Conservation (phyloP, 2,329 filamentous ascomycete species). For the Fusarium virguliforme region DNA sequence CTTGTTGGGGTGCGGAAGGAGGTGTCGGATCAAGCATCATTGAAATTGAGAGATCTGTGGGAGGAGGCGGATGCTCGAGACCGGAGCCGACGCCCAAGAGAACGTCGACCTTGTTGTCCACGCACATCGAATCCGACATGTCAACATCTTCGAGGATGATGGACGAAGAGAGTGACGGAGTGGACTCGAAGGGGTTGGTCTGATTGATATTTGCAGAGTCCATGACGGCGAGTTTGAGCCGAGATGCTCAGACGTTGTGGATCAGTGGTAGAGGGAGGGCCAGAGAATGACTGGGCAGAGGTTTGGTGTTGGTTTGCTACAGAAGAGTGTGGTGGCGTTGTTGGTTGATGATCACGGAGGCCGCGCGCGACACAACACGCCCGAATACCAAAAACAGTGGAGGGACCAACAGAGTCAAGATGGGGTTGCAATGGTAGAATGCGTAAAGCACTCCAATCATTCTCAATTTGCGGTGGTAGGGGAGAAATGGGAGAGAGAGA, state of each 20-base stretch:
- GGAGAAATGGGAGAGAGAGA: neutral
- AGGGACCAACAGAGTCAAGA: neutral
- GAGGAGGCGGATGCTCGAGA: conserved; percentile 23
- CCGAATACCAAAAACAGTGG: neutral
- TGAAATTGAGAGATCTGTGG: conserved; percentile 24
- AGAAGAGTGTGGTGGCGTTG: neutral
- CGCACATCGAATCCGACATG: conserved; percentile 12
- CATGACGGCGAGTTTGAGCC: neutral
- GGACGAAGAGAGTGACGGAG: conserved; percentile 29
- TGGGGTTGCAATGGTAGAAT: neutral
- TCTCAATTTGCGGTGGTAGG: neutral
- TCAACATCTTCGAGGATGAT: conserved; percentile 28
- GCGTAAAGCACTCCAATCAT: neutral
- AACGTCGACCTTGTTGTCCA: neutral
- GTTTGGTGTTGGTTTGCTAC: neutral
- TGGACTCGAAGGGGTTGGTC: conserved; percentile 16
- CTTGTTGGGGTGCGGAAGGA: conserved; percentile 19
- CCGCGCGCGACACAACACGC: neutral
- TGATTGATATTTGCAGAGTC: conserved; percentile 16
- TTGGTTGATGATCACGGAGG: conserved; percentile 1
- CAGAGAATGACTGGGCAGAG: neutral
- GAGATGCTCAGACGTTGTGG: neutral
- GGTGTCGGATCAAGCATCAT: conserved; percentile 28
- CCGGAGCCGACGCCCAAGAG: conserved; percentile 9
- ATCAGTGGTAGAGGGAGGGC: neutral